phyloP scores from a whole-genome alignment of 176 grass and related monocot genomes.

The Oryza brachyantha region DNA sequence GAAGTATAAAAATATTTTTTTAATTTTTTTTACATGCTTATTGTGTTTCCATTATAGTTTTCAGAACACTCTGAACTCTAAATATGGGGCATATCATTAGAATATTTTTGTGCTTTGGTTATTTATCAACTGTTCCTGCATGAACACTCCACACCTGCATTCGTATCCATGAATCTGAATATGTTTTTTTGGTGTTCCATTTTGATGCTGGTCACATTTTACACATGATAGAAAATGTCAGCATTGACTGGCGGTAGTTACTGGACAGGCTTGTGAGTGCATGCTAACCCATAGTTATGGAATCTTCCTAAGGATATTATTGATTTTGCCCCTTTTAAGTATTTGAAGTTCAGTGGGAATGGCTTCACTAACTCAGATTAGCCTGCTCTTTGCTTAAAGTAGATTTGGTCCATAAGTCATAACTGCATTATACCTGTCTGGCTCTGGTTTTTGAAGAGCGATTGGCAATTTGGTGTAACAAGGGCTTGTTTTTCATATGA shows the following conservation, averaged over 20 bases:
- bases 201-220: not conserved
- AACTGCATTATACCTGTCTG: not conserved
- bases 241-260: not conserved
- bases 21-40: no score
- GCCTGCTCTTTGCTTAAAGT: not conserved
- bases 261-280: not conserved
- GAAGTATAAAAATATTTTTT: no score
- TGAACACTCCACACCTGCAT: not conserved
- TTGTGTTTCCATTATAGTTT: no score
- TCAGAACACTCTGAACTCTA: no score
- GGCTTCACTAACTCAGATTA: not conserved
- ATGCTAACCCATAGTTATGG: not conserved
- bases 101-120: not conserved
- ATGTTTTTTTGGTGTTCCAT: not conserved
- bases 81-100: not conserved
- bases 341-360: not conserved
- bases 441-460: not conserved
- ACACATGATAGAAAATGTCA: not conserved
- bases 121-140: no score
- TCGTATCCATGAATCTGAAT: not conserved
- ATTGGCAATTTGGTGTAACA: not conserved
- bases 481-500: not conserved
- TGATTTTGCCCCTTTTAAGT: not conserved
- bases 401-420: not conserved
- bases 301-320: slow-evolving; percentile 10